Evolutionary conservation across 345 rosid genomes (phyloP).

Genomic region (Kandelia obovata): DNA sequence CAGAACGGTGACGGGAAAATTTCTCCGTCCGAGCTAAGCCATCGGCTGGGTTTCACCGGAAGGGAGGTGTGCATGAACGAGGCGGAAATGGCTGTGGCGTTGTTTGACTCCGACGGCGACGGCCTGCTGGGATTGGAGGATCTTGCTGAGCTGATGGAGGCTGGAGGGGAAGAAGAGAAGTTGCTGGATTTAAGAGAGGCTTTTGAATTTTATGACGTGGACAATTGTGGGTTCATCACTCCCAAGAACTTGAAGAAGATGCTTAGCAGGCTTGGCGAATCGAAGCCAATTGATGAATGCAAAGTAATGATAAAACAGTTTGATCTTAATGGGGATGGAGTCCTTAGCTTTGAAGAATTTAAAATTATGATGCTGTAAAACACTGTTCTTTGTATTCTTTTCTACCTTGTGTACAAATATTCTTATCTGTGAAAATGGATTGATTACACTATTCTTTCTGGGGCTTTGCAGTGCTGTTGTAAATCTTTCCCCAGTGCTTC

Average conservation of each 20-base stretch:
- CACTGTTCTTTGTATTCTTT: background rate
- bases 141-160: constrained; percentile 40
- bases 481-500: too few species aligned
- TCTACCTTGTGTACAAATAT: too few species aligned
- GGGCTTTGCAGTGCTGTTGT: too few species aligned
- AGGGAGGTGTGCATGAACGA: constrained; percentile 28
- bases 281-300: constrained; percentile 40
- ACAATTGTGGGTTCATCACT: constrained; percentile 40
- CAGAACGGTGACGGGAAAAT: constrained; percentile 46
- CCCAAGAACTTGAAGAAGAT: constrained; percentile 33
- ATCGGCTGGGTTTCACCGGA: constrained; percentile 23
- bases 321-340: constrained; percentile 48
- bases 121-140: constrained; percentile 48
- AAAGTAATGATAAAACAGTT: constrained; percentile 38
- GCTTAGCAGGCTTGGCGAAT: constrained; percentile 45
- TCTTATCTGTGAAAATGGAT: too few species aligned
- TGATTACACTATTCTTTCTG: background rate
- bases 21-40: constrained; percentile 39
- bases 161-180: constrained; percentile 44
- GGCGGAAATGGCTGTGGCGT: constrained; percentile 28
- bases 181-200: constrained; percentile 40
- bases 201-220: constrained; percentile 42
- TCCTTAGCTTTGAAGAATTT: constrained; percentile 50
- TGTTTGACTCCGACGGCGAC: constrained; percentile 42
- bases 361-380: constrained; percentile 35